Conservation (phyloP, 1,284 basidiomycete genomes). For the Fomitopsis pinicola region DNA sequence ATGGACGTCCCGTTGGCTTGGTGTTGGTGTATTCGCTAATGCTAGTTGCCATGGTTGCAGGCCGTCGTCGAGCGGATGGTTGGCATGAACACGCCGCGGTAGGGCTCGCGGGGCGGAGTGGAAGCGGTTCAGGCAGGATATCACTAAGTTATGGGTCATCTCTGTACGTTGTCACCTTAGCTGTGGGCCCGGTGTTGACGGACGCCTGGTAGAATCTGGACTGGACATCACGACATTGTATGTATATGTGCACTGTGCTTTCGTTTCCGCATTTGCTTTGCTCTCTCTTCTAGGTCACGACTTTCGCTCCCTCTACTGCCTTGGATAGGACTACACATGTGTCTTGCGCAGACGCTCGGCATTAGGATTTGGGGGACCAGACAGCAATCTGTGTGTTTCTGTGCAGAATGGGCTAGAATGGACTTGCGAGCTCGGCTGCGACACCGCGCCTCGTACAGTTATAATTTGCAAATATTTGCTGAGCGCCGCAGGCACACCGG, state of each 20-base stretch:
- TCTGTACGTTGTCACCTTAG: neutral
- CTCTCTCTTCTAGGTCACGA: too few relatives aligned
- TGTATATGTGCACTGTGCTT: neutral
- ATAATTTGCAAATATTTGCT: neutral
- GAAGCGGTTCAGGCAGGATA: neutral
- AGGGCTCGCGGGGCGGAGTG: neutral
- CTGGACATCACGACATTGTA: neutral
- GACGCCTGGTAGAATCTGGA: neutral
- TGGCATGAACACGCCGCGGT: slow-evolving; percentile 38
- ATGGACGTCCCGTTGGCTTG: neutral
- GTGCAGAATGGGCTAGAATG: neutral
- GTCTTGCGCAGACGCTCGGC: neutral
- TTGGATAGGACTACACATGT: too few relatives aligned
- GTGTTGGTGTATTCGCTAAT: neutral
- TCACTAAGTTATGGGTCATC: neutral
- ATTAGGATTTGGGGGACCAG: neutral
- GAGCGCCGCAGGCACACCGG: neutral
- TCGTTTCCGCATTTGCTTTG: neutral
- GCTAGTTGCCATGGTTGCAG: slow-evolving; percentile 23
- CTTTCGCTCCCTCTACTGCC: too few relatives aligned
- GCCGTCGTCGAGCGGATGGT: slow-evolving; percentile 62
- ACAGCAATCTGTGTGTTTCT: neutral
- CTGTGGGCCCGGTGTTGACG: neutral
- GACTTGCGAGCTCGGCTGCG: neutral
- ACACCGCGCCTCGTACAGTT: neutral